Evolutionary conservation across 2,329 filamentous ascomycete species (phyloP), one percentile per base, ranked within the genome.

Genomic region (Pochonia chlamydosporia): DNA sequence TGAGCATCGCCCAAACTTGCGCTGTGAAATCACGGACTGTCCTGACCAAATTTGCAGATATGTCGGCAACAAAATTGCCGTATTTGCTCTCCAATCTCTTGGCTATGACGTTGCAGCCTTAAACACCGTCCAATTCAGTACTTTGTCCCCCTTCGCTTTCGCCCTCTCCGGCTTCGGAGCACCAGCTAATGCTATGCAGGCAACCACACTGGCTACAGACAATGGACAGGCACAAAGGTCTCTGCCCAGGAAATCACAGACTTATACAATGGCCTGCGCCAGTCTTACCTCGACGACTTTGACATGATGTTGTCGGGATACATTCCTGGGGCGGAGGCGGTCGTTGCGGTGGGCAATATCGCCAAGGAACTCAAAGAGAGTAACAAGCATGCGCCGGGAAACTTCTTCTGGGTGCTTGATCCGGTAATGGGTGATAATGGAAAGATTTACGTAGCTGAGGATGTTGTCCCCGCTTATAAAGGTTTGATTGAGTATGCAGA

Each of bases 361-460:
- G 93, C 82, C 11, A 76, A 84, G 54, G 89, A 96, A 57, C 75
- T 96, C 51, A 87, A 85, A 63, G 72, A 78, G 45, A 85, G 82
- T 57, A 75, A 80, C 2, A 72, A 70, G 30, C 72, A 70, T 13
- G 76, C 74, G 26, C 84, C 87, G 0, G 87, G 89, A 1, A 82
- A 78, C 40, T 96, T 97, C 71, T 97, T 97, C 69, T 97, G 92
- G 92, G 89, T 96, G 3, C 77, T 99, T 23, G 93, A 99, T 64
- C 93, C 95, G 0, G 93, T 99, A 41, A 99, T 99, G 93, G 93
- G 93, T 25, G 93, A 99, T 63, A 90, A 96, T 59, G 93, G 90
- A 43, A 82, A 79, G 55, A 75, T 99, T 11, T 99, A 99, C 62
- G 92, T 99, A 7, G 87, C 85, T 5, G 84, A 92, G 57, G 89